Evolutionary conservation across 148 eudicot genomes (phyloP).

Genomic region (Gaultheria prostrata): DNA sequence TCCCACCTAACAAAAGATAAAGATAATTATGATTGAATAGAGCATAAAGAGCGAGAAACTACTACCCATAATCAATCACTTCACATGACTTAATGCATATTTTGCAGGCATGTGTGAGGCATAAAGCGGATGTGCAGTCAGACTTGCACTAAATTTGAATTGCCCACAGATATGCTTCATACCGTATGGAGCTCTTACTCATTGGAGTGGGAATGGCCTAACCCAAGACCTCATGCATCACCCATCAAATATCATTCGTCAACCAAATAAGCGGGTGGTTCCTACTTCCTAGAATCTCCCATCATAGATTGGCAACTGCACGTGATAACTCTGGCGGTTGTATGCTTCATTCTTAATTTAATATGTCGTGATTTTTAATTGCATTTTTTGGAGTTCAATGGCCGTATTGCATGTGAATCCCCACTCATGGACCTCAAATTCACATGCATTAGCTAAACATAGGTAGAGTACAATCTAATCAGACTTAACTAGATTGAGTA

Average conservation of each 20-base stretch:
- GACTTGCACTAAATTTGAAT: neutral
- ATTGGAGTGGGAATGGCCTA: neutral
- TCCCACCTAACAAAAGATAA: neutral
- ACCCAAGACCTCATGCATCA: neutral
- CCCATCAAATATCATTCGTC: neutral
- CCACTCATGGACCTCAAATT: neutral
- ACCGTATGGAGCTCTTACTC: too few species aligned
- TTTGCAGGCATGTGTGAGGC: neutral
- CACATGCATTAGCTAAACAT: neutral
- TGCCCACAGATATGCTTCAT: neutral
- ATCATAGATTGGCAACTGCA: neutral
- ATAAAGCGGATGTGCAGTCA: neutral
- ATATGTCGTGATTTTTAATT: neutral
- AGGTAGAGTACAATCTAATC: too few species aligned
- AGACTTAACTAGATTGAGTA: neutral
- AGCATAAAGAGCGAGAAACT: neutral
- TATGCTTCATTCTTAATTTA: neutral
- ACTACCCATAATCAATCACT: neutral
- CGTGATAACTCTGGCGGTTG: neutral
- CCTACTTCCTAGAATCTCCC: neutral
- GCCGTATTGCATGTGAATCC: neutral
- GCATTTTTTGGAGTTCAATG: neutral
- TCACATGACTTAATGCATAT: neutral
- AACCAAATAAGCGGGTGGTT: neutral
- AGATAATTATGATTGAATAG: neutral